Evolutionary conservation across 73 alveolate species (phyloP).

Genomic region (Paraurostyla sp.): DNA sequence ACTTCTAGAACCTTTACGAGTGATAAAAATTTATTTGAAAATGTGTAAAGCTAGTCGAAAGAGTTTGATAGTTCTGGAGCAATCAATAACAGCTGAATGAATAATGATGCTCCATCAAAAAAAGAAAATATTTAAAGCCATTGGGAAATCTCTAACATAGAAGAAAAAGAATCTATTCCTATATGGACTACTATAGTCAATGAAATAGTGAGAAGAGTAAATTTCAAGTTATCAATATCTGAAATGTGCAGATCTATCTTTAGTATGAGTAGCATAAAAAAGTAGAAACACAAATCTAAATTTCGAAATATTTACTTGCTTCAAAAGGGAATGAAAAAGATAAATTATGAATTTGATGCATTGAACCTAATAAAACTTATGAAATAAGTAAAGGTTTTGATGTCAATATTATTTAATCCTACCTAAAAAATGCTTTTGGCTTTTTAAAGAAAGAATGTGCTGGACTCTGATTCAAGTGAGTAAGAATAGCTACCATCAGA

Average conservation of each 20-base stretch:
- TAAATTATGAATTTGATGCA: conserved; percentile 16
- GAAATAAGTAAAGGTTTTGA: neutral
- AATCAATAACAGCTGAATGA: neutral
- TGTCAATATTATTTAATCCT: neutral
- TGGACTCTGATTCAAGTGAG: conserved; percentile 3
- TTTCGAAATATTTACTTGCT: neutral
- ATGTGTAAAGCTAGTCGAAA: too few species aligned
- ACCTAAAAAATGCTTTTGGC: neutral
- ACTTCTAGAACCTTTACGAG: too few species aligned
- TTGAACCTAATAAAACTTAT: neutral
- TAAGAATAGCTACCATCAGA: neutral
- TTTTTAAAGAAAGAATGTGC: neutral
- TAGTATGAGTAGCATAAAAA: neutral
- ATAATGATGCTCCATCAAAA: neutral
- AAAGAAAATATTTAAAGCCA: neutral
- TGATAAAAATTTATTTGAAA: too few species aligned
- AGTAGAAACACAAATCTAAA: neutral
- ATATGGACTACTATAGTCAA: neutral
- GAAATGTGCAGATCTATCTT: neutral
- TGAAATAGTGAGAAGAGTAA: neutral
- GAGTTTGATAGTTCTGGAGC: too few species aligned
- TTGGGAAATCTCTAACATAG: neutral
- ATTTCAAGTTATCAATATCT: neutral
- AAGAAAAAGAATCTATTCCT: neutral
- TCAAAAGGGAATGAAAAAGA: conserved; percentile 14